Conservation (phyloP, 2,329 filamentous ascomycete species). For the Sclerotinia sclerotiorum region DNA sequence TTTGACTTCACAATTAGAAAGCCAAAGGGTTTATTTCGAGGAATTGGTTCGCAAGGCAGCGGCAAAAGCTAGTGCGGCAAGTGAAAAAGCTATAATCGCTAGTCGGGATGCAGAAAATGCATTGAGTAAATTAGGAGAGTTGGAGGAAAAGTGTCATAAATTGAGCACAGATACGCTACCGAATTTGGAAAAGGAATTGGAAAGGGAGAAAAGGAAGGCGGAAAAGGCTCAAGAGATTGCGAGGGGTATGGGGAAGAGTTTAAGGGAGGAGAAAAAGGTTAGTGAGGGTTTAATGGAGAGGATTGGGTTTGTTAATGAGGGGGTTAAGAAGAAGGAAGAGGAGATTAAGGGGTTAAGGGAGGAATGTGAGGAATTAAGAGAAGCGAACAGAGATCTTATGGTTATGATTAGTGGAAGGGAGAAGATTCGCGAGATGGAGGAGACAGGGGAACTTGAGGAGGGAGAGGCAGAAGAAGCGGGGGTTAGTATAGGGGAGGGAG, state of each 20-base stretch:
- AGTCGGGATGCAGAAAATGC: slow-evolving; percentile 51
- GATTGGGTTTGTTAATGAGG: slow-evolving; percentile 71
- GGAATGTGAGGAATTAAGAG: slow-evolving; percentile 80
- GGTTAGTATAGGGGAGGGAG: slow-evolving; percentile 47
- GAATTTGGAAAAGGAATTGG: slow-evolving; percentile 69
- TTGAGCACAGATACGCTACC: slow-evolving; percentile 57
- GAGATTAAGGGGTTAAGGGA: slow-evolving; percentile 76
- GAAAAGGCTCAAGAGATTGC: slow-evolving; percentile 74
- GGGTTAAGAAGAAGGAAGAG: slow-evolving; percentile 57
- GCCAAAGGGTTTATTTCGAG: slow-evolving; percentile 90
- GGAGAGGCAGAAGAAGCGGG: slow-evolving; percentile 76
- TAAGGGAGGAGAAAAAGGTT: slow-evolving; percentile 84
- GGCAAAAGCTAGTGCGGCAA: slow-evolving; percentile 80
- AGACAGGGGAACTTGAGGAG: slow-evolving; percentile 56
- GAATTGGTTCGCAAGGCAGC: slow-evolving; percentile 85
- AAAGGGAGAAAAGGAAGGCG: slow-evolving; percentile 65
- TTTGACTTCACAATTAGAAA: slow-evolving; percentile 88
- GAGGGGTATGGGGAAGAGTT: slow-evolving; percentile 69
- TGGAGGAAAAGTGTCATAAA: slow-evolving; percentile 55
- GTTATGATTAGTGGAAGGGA: slow-evolving; percentile 86
- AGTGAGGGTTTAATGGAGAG: slow-evolving; percentile 76
- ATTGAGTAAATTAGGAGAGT: slow-evolving; percentile 49
- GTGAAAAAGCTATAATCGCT: slow-evolving; percentile 64
- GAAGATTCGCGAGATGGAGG: slow-evolving; percentile 69
- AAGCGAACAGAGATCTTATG: slow-evolving; percentile 82